Evolutionary conservation across 345 rosid species (phyloP).

Genomic region (Durio zibethinus): DNA sequence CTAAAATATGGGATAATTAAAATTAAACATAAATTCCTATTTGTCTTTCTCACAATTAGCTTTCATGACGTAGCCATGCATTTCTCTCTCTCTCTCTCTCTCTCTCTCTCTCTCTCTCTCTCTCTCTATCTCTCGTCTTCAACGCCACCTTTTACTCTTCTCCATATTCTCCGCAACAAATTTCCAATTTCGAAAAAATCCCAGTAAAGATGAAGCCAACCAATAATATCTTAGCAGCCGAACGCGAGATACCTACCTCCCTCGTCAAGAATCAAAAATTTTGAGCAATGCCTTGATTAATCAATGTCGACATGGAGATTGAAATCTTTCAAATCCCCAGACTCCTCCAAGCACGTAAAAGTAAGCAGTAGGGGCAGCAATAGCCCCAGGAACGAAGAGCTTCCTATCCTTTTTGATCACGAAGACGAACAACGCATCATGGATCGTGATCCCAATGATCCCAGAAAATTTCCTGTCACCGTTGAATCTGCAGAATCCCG

Average conservation of each 20-base stretch:
- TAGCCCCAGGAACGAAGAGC: slow-evolving; percentile 37
- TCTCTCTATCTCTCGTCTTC: slow-evolving; percentile 5
- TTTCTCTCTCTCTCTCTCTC: too few relatives aligned
- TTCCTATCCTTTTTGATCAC: slow-evolving; percentile 13
- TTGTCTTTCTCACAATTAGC: background rate
- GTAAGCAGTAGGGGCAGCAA: slow-evolving; percentile 16
- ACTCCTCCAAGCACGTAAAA: slow-evolving; percentile 34
- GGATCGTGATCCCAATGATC: background rate
- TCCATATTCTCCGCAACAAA: background rate
- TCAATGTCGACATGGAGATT: background rate
- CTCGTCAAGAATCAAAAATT: background rate
- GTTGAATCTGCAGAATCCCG: slow-evolving; percentile 15
- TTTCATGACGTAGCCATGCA: background rate
- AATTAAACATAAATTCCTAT: too few relatives aligned
- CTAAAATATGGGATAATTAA: too few relatives aligned
- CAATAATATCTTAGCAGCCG: background rate
- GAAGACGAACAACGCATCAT: background rate
- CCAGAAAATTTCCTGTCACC: background rate
- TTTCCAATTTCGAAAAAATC: background rate
- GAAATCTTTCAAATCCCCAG: slow-evolving; percentile 53
- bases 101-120: too few relatives aligned
- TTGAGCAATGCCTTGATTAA: background rate
- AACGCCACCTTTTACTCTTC: slow-evolving; percentile 15
- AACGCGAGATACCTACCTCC: background rate
- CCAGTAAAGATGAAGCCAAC: background rate